A percentile compares a stretch with the other conserved stretches of the same genome.
Evolutionary conservation across 805 yeast genomes (phyloP).

Genomic region (Lachancea lanzarotensis): DNA sequence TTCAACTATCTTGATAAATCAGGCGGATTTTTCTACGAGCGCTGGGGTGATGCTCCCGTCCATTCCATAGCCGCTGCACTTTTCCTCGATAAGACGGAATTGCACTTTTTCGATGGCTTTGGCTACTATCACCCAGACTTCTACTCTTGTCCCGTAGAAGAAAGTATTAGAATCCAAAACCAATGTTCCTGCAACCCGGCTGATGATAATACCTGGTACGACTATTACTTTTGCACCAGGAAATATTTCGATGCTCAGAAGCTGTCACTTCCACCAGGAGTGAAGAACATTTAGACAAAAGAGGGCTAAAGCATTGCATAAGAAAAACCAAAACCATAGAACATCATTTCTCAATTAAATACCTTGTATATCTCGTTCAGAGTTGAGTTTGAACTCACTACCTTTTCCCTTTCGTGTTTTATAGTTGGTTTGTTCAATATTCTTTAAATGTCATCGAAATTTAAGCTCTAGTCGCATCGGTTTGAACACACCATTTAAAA

Average conservation of each 20-base stretch:
- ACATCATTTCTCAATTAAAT: background rate
- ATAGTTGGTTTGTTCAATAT: too few relatives aligned
- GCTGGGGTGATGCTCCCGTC: conserved; percentile 96
- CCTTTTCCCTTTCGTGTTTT: too few relatives aligned
- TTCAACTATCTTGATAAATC: conserved; percentile 55
- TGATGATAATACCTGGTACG: conserved; percentile 63
- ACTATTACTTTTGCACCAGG: conserved; percentile 60
- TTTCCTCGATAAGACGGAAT: conserved; percentile 46
- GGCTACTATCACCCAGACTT: conserved; percentile 74
- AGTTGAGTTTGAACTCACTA: too few relatives aligned
- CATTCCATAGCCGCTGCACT: conserved; percentile 71
- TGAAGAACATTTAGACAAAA: background rate
- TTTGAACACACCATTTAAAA: background rate
- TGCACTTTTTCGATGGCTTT: conserved; percentile 67
- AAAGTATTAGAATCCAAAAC: conserved; percentile 46
- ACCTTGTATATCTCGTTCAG: background rate
- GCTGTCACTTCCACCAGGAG: conserved; percentile 18
- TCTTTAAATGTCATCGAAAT: background rate
- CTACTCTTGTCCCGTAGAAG: conserved; percentile 52
- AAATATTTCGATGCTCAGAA: conserved; percentile 42
- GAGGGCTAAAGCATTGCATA: background rate
- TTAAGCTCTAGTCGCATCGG: background rate
- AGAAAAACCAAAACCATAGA: too few relatives aligned
- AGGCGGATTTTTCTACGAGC: conserved; percentile 79
- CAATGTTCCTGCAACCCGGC: conserved; percentile 57